Evolutionary conservation across 768 basidiomycete genomes (phyloP), one percentile per base, ranked within the genome.

Genomic region (Tylopilus vinaceipallidus): DNA sequence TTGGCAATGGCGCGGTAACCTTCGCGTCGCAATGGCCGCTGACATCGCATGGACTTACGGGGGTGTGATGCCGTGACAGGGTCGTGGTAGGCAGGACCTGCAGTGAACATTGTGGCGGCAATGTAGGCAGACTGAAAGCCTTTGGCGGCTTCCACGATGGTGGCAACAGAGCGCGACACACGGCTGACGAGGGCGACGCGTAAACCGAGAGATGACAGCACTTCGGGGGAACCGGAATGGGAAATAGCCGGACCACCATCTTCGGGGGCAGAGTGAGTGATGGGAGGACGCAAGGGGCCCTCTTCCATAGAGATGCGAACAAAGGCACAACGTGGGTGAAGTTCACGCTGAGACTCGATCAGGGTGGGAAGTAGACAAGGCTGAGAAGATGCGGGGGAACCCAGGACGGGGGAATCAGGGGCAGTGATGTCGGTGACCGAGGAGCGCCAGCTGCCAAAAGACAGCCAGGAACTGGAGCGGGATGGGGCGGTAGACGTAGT

Each of bases 61-160:
- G 48, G 57, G 42, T 54, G 68, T 62, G 54, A 38, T 23, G 47
- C 50, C 49, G 48, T 30, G 45, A 23, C 61, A 47, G 43, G 19
- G 43, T 42, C 49, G 45, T 50, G 27, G 56, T 57, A 53, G 58
- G 71, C 50, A 39, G 65, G 47, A 37, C 61, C 70, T 47, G 74
- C 72, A 24, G 74, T 64, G 62, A 79, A 79, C 61, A 78, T 65
- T 6, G 82, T 75, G 27, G 80, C 77, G 38, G 71, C 67, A 51
- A 84, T 74, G 55, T 83, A 85, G 30, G 77, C 80, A 17, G 69
- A 71, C 62, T 86, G 83, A 57, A 86, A 70, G 11, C 76, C 76
- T 50, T 74, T 75, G 7, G 82, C 84, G 0, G 78, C 67, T 58
- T 75, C 77, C 35, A 83, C 64, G 40, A 84, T 62, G 40, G 70